Evolutionary conservation across 2,329 filamentous ascomycete genomes (phyloP), one percentile per base, ranked within the genome.

Genomic region (Juglanconis oblonga): DNA sequence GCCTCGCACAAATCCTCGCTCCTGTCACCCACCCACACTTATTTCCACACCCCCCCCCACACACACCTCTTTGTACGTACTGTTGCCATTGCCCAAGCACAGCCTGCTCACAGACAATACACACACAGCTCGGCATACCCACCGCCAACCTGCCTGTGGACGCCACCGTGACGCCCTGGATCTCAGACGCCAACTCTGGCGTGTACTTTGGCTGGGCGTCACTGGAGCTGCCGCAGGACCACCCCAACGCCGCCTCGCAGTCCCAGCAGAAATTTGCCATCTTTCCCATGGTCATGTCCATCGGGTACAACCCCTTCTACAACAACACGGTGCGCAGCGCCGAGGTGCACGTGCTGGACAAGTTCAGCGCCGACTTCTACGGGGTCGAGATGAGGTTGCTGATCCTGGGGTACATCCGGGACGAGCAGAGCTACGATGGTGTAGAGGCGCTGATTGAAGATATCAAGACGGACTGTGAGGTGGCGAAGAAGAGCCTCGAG

Each of bases 231-330:
- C 78, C 83, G 0, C 2, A 73, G 0, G 61, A 71, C 2, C 81
- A 84, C 67, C 78, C 82, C 1, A 74, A 82, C 66, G 68, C 66
- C 51, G 63, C 62, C 11, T 33, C 32, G 58, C 59, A 42, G 63
- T 62, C 33, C 67, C 59, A 59, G 35, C 38, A 33, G 57, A 57
- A 40, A 64, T 72, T 65, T 64, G 62, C 51, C 49, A 79, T 95
- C 59, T 91, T 88, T 74, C 91, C 91, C 1, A 95, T 96, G 83
- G 92, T 96, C 66, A 90, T 97, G 88, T 91, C 87, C 63, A 94
- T 97, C 66, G 95, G 95, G 49, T 98, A 93, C 83, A 99, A 98
- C 76, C 95, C 95, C 0, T 98, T 93, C 77, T 99, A 97, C 83
- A 92, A 93, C 73, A 98, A 99, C 81, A 87, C 83, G 4, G 86